These are phyloP conservation scores for Hysterium pulicare DNA, from an alignment of 2,329 filamentous ascomycete genomes.

Conservation along the genomic window DNA sequence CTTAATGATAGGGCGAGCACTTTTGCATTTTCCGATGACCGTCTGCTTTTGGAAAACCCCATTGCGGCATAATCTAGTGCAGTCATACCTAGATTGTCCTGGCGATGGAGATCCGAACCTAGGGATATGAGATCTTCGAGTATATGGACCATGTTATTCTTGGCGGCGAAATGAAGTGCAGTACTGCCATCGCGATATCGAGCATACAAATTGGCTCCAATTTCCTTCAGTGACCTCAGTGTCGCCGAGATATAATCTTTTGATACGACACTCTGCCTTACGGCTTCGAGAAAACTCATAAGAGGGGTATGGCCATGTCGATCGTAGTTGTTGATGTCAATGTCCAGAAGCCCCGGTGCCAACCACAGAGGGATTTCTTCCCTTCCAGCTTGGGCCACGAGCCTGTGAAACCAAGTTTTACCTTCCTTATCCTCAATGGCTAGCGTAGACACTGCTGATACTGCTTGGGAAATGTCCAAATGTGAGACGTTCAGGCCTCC, in stretches of 20 bases:
- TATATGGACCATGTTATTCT: not conserved
- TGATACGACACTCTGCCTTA: not conserved
- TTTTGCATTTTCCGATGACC: not conserved
- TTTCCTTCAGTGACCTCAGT: not conserved
- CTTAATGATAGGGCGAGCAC: not conserved
- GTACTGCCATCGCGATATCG: slow-evolving; percentile 4
- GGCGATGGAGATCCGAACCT: slow-evolving; percentile 1
- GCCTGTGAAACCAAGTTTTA: no score
- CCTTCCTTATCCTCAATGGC: no score
- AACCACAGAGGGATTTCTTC: not conserved
- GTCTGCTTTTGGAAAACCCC: not conserved
- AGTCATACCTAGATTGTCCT: not conserved
- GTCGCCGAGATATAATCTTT: not conserved
- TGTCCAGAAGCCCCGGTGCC: no score
- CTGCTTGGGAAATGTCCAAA: not conserved
- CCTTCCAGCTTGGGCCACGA: no score
- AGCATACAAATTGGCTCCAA: slow-evolving; percentile 2
- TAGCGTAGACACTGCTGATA: not conserved
- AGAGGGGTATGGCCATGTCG: slow-evolving; percentile 1
- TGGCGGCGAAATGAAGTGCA: slow-evolving; percentile 1
- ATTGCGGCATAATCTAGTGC: slow-evolving; percentile 4
- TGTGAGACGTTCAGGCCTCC: not conserved
- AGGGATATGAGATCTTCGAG: not conserved
- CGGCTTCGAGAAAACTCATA: not conserved
- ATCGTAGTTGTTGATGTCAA: slow-evolving; percentile 2